Conservation (phyloP, 805 yeast genomes). For the Yamadazyma philogaea region DNA sequence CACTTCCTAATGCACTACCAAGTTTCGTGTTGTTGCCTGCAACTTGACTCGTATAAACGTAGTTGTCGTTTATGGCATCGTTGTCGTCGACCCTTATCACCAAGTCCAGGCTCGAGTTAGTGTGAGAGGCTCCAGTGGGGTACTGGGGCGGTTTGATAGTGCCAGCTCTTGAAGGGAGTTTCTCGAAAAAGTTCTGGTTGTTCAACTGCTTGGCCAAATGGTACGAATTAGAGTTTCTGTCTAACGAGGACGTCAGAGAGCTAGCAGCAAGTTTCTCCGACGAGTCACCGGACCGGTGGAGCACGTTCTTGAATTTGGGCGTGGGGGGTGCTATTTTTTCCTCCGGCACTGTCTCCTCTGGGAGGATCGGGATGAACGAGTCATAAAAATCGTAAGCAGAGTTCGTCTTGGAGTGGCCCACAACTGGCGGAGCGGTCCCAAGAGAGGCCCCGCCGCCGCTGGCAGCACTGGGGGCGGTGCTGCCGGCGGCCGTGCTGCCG, state of each 20-base stretch:
- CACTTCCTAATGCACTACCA: constrained; percentile 14
- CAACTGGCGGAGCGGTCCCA: background rate
- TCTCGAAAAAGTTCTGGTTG: constrained; percentile 34
- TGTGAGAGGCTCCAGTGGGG: constrained; percentile 2
- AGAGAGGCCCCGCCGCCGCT: background rate
- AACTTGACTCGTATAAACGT: constrained; percentile 14
- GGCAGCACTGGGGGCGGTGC: background rate
- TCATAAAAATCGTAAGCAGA: constrained; percentile 43
- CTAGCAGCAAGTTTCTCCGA: constrained; percentile 3
- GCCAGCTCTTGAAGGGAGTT: constrained; percentile 34
- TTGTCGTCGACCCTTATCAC: constrained; percentile 15
- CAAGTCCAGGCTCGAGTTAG: constrained; percentile 28
- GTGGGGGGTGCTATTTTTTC: constrained; percentile 7
- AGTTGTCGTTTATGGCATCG: constrained; percentile 32
- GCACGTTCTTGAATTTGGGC: constrained; percentile 6
- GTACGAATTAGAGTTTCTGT: constrained; percentile 4
- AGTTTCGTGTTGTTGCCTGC: constrained; percentile 11
- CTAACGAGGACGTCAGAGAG: background rate
- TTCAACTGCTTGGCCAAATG: constrained; percentile 38
- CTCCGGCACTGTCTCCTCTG: constrained; percentile 11
- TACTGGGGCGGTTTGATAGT: constrained; percentile 16
- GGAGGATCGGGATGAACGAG: constrained; percentile 38
- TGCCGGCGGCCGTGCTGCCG: background rate
- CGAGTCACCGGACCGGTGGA: constrained; percentile 8
- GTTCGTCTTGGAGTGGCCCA: constrained; percentile 11